Base-by-base conservation (phyloP, 2,329 filamentous ascomycete species). In the Fusarium aywerte region DNA sequence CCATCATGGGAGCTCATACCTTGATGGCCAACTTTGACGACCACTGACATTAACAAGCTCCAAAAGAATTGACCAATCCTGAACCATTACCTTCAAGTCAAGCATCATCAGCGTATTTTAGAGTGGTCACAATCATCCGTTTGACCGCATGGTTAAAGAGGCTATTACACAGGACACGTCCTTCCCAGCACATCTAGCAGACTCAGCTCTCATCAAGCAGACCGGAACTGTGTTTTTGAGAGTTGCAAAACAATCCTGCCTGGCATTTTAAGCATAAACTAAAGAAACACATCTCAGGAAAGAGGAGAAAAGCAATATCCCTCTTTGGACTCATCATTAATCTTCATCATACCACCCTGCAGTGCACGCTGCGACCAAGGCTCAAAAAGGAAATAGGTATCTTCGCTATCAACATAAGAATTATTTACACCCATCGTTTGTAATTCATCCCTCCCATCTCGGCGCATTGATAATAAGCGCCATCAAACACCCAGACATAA, bases 391-490 rank as follows among this genome's bases (percentile, higher is more conserved):
- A 42, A 49, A 33, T 40, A 61, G 54, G 47, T 47, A 57, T 57
- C 44, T 38, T 54, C 36, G 35, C 36, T 60, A 44, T 44, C 31
- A 58, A 43, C 42, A 33, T 18, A 27, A 15, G 44, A 58, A 45
- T 7, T 18, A 18, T 40, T 12, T 20, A 18, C 39, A 42, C 18
- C 12, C 15, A 15, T 21, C 8, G 3, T 16, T 2, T 4, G 7
- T 13, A 35, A n/a, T n/a, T 62, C 44, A 58, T 66, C 35, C 42
- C 11, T 62, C 48, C 60, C 75, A 81, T 11, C 76, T 75, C 4
- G 85, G 85, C 15, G 85, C 83, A 62, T 87, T 86, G 35, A 87
- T 76, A 8, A 87, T 79, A 11, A 87, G 74, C 1, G 78, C 85
- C 84, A 87, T 87, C 39, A 86, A 68, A 27, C 81, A 80, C 7